Percentiles rank a stretch among this genome's conserved stretches.
Conservation (phyloP, 495 filamentous ascomycete species). For the Copromyces sp. region DNA sequence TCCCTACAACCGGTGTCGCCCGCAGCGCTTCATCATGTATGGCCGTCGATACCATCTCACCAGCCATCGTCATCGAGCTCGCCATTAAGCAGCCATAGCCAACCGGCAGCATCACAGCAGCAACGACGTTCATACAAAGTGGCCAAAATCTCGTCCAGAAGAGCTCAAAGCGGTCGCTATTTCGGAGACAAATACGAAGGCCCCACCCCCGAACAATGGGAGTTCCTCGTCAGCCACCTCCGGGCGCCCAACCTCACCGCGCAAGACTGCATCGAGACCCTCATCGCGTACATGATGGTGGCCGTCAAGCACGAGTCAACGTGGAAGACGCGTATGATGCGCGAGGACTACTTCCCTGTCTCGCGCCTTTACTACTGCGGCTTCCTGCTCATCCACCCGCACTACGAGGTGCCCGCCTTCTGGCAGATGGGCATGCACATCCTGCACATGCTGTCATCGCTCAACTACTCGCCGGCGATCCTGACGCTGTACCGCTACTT, state of each 20-base stretch:
- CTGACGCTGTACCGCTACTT: conserved; percentile 9
- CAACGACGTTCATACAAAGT: background rate
- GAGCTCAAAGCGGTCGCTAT: background rate
- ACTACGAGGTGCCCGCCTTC: background rate
- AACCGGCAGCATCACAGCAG: background rate
- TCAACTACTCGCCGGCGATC: conserved; percentile 18
- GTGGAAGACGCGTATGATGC: conserved; percentile 10
- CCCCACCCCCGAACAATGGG: conserved; percentile 20
- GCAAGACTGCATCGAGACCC: conserved; percentile 11
- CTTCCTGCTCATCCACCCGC: conserved; percentile 4
- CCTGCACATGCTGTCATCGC: conserved; percentile 14
- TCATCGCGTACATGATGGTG: conserved; percentile 14
- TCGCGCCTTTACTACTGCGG: conserved; percentile 12
- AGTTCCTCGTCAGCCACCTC: background rate
- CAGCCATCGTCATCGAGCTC: background rate
- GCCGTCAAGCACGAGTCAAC: conserved; percentile 7
- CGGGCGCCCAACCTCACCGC: conserved; percentile 14
- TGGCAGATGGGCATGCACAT: conserved; percentile 12
- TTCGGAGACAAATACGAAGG: conserved; percentile 16
- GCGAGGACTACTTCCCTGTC: conserved; percentile 4
- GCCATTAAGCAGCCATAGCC: background rate
- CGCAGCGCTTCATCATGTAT: background rate
- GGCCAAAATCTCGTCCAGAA: background rate
- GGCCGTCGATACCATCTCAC: background rate
- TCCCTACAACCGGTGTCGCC: background rate